These are phyloP conservation scores for Fusarium torreyae DNA, from an alignment of 2,329 filamentous ascomycete species.

Conservation along the genomic window DNA sequence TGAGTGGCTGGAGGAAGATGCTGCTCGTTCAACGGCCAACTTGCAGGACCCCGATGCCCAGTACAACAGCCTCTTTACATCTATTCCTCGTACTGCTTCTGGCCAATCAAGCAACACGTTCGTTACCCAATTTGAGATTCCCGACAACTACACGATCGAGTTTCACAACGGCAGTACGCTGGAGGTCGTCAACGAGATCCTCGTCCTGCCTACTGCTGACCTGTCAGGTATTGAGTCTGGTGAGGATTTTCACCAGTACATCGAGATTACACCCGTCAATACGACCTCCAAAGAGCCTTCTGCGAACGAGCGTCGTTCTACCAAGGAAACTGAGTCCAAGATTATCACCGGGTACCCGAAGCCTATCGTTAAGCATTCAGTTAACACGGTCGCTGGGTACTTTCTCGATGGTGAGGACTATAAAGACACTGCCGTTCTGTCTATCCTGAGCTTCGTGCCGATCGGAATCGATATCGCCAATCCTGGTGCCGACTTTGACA, in stretches of 20 bases:
- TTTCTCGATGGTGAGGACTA: slow-evolving; percentile 40
- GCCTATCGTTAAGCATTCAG: slow-evolving; percentile 37
- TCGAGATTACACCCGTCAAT: slow-evolving; percentile 37
- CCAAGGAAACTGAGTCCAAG: background rate
- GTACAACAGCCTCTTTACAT: slow-evolving; percentile 43
- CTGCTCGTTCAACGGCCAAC: slow-evolving; percentile 24
- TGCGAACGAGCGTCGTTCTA: slow-evolving; percentile 29
- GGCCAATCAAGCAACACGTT: slow-evolving; percentile 20
- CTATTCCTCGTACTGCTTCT: slow-evolving; percentile 30
- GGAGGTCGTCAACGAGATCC: slow-evolving; percentile 32
- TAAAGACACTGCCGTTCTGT: slow-evolving; percentile 44
- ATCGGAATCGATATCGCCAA: slow-evolving; percentile 16
- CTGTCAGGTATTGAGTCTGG: slow-evolving; percentile 43
- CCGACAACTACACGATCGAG: slow-evolving; percentile 42
- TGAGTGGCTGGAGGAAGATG: slow-evolving; percentile 47
- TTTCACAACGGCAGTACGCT: slow-evolving; percentile 43
- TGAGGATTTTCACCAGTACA: slow-evolving; percentile 38
- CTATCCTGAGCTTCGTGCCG: slow-evolving; percentile 47
- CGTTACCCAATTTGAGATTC: slow-evolving; percentile 43
- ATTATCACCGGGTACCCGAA: slow-evolving; percentile 31
- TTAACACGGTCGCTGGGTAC: slow-evolving; percentile 35
- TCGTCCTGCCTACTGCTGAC: slow-evolving; percentile 31
- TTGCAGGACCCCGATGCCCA: slow-evolving; percentile 48
- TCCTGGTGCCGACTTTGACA: slow-evolving; percentile 3
- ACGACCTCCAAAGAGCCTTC: slow-evolving; percentile 11